Evolutionary conservation across 257 asterid genomes (phyloP).

Genomic region (Solanum sejunctum): DNA sequence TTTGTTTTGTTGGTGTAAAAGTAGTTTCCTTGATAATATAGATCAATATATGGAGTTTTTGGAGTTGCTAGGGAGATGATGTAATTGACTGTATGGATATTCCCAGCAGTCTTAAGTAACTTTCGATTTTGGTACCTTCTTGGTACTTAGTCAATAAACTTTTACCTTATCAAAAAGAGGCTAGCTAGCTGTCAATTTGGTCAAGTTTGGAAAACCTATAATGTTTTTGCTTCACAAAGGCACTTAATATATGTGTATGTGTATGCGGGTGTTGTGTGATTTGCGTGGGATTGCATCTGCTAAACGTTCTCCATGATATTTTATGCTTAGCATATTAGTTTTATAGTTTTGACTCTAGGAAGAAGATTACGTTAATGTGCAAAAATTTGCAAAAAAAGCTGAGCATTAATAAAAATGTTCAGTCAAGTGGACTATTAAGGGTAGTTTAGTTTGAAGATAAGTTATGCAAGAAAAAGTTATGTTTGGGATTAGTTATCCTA

Average conservation of each 20-base stretch:
- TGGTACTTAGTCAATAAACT: too few relatives aligned
- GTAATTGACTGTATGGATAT: too few relatives aligned
- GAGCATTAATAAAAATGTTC: neutral
- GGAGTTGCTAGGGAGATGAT: too few relatives aligned
- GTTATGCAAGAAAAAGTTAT: too few relatives aligned
- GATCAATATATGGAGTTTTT: too few relatives aligned
- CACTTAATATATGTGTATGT: neutral
- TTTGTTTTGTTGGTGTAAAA: too few relatives aligned
- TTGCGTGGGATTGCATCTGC: neutral
- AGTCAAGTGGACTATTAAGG: neutral
- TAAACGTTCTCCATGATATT: neutral
- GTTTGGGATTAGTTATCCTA: neutral
- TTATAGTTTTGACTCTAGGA: neutral
- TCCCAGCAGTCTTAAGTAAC: too few relatives aligned
- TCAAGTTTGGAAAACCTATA: neutral
- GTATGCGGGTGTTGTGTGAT: neutral
- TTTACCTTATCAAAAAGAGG: neutral
- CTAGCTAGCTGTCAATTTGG: neutral
- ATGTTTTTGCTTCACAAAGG: neutral
- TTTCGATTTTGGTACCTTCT: too few relatives aligned
- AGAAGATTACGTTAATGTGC: neutral
- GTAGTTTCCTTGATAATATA: too few relatives aligned
- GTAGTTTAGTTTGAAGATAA: too few relatives aligned
- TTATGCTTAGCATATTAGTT: neutral
- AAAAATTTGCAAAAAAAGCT: neutral